Evolutionary conservation across 1,139 yeast species (phyloP).

Genomic region (Debaryomyces coudertii): DNA sequence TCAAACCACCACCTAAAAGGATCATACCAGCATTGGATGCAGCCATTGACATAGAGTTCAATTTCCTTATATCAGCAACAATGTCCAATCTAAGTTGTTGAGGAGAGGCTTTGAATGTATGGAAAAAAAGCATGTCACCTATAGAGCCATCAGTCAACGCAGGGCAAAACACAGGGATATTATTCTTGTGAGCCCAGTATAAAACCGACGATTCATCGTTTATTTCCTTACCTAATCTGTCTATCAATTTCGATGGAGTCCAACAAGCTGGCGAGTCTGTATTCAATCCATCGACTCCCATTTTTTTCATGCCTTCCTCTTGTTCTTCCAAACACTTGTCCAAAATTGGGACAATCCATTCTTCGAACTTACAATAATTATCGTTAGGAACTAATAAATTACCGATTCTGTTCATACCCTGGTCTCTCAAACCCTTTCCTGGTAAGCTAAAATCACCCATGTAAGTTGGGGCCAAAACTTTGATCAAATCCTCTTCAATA

Average conservation of each 20-base stretch:
- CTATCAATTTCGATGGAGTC: conserved; percentile 94
- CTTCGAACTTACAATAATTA: conserved; percentile 95
- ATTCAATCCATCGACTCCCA: conserved; percentile 61
- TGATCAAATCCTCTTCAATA: conserved; percentile 94
- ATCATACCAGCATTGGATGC: conserved; percentile 97
- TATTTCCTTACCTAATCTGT: conserved; percentile 92
- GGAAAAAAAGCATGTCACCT: conserved; percentile 98
- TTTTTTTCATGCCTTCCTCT: conserved; percentile 60
- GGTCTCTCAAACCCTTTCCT: conserved; percentile 82
- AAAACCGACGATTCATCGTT: conserved; percentile 91
- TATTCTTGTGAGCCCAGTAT: conserved; percentile 97
- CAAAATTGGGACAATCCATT: conserved; percentile 95
- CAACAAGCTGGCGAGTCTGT: conserved; percentile 57
- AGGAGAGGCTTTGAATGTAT: conserved; percentile 93
- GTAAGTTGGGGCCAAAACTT: conserved; percentile 93
- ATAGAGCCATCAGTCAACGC: conserved; percentile 97
- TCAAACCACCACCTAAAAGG: conserved; percentile 92
- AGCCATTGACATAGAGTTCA: conserved; percentile 92
- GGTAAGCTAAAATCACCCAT: conserved; percentile 86
- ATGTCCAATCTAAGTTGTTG: conserved; percentile 86
- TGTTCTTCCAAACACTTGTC: conserved; percentile 90
- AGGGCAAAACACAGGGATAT: conserved; percentile 96
- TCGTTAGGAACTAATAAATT: conserved; percentile 96
- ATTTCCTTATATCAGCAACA: conserved; percentile 88
- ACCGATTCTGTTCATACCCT: conserved; percentile 97